Evolutionary conservation across 768 basidiomycete genomes (phyloP).

Genomic region (Termitomyces sp.): DNA sequence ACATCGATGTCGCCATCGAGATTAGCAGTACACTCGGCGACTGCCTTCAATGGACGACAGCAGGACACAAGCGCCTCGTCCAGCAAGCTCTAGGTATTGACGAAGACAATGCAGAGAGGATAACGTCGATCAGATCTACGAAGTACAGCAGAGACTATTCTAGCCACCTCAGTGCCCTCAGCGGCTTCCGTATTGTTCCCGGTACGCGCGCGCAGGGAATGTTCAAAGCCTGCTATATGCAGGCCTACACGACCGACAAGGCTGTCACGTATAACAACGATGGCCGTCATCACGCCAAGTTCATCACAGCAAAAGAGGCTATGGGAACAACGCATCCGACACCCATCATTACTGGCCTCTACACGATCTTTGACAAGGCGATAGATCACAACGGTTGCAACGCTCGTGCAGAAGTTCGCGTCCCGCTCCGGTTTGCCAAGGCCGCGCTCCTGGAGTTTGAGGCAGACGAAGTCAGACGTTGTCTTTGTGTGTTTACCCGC

Average conservation of each 20-base stretch:
- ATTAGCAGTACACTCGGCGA: too few relatives aligned
- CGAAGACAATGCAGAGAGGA: too few relatives aligned
- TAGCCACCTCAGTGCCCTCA: too few relatives aligned
- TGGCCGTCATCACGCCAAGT: background rate
- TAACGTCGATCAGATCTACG: too few relatives aligned
- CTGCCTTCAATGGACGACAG: too few relatives aligned
- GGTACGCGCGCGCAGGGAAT: too few relatives aligned
- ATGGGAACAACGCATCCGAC: slow-evolving; percentile 3
- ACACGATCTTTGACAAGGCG: slow-evolving; percentile 4
- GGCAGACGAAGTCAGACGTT: background rate
- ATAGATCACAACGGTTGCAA: background rate
- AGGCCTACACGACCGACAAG: slow-evolving; percentile 13
- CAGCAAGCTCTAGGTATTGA: too few relatives aligned
- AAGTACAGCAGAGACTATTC: too few relatives aligned
- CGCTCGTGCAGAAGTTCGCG: background rate
- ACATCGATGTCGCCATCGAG: too few relatives aligned
- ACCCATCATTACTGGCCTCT: background rate
- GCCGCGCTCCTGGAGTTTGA: background rate
- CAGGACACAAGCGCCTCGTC: too few relatives aligned
- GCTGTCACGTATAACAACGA: background rate
- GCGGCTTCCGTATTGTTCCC: too few relatives aligned
- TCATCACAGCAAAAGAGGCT: slow-evolving; percentile 6
- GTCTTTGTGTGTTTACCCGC: background rate
- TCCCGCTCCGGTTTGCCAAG: background rate
- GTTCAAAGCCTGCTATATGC: slow-evolving; percentile 1